A percentile compares a stretch with the other conserved stretches of the same genome.
Conservation (phyloP, 805 yeast species). For the Tetrapisispora fleetii region DNA sequence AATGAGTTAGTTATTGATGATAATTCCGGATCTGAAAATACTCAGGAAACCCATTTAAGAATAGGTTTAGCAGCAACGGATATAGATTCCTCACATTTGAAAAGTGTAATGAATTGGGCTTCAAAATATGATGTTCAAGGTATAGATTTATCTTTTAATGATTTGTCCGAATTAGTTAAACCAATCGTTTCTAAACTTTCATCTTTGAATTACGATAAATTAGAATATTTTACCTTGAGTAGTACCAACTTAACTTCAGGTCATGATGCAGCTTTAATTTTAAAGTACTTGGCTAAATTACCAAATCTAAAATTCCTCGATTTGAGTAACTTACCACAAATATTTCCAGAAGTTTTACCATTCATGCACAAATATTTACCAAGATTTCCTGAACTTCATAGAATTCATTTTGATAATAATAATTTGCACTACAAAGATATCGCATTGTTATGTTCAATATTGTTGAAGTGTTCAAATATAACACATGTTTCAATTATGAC, state of each 20-base stretch:
- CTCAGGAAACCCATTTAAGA: constrained; percentile 24
- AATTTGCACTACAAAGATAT: constrained; percentile 47
- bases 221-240: constrained; percentile 51
- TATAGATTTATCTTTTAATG: constrained; percentile 77
- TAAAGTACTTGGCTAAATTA: constrained; percentile 41
- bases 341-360: constrained; percentile 55
- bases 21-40: not conserved
- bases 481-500: constrained; percentile 64
- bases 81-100: constrained; percentile 48
- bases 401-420: constrained; percentile 67
- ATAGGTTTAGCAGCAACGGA: constrained; percentile 75
- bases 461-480: constrained; percentile 58
- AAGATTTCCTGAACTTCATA: constrained; percentile 47
- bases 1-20: not conserved
- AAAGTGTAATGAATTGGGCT: constrained; percentile 51
- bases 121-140: constrained; percentile 39
- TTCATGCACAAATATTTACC: constrained; percentile 59
- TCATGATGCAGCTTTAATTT: constrained; percentile 40
- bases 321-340: constrained; percentile 53
- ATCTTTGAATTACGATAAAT: constrained; percentile 11
- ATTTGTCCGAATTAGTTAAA: constrained; percentile 33
- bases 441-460: constrained; percentile 50
- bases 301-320: constrained; percentile 64
- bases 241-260: constrained; percentile 48
- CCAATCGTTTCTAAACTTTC: constrained; percentile 19